Base-by-base conservation (phyloP, 805 yeast species). In the Clavispora phyllophila region DNA sequence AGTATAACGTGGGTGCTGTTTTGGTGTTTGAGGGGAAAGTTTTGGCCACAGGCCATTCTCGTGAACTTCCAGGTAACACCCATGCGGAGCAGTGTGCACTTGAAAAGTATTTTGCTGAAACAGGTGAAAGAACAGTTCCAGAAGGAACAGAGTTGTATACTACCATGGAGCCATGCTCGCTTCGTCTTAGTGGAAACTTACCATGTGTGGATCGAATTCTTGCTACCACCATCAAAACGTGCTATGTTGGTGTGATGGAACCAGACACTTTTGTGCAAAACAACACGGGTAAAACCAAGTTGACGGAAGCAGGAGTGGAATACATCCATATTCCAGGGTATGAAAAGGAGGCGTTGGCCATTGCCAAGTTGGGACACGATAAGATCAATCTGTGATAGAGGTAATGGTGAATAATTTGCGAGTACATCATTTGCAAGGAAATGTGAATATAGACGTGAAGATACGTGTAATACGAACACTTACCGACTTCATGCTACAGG, bases 71-170 rank as follows among this genome's bases (percentile, higher is more conserved):
- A 15, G 99, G 98, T 0, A 93, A 91, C 62, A 91, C 99, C 0
- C 99, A 91, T 61, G 99, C 99, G 3, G 99, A 93, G 56, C 96
- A 93, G 60, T 84, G 95, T 68, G 96, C 96, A 0, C 58, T 93
- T 43, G 84, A 81, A 25, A 93, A 93, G 61, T 84, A 82, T 52
- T 78, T 71, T 43, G 51, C 57, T 6, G 53, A 62, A 29, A 59
- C 63, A 1, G 68, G 68, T 9, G 42, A 45, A 53, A 36, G 49
- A 3, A 65, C 64, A 2, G 69, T 88, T 3, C 96, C 96, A 0
- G 57, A 54, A 8, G 96, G 96, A 0, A 79, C 93, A 0, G 87
- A 85, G 29, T 62, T 93, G 10, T 93, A 87, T 61, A 91, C 98
- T 0, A 88, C 97, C 0, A 93, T 93, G 98, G 99, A 93, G 58